Evolutionary conservation across 495 filamentous ascomycete genomes (phyloP).

Genomic region (Rhizodiscina lignyota): DNA sequence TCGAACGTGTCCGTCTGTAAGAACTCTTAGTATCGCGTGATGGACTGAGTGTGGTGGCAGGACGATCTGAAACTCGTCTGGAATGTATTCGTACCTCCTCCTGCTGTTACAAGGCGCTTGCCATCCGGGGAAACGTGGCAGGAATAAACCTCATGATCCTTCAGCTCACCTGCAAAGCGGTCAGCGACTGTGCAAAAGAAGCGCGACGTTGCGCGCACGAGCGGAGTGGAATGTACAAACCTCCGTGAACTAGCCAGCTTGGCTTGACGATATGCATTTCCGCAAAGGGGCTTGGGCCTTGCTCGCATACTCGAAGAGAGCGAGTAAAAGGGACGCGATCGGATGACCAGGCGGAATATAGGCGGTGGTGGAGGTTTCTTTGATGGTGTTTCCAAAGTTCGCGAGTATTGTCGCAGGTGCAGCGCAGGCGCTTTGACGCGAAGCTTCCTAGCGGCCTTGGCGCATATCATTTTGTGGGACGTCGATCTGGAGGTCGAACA

Average conservation of each 20-base stretch:
- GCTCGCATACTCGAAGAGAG: no score
- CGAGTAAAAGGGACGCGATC: no score
- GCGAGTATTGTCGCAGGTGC: no score
- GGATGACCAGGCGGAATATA: no score
- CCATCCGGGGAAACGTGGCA: slow-evolving; percentile 95
- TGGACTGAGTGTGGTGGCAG: not conserved
- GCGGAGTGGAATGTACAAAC: slow-evolving; percentile 26
- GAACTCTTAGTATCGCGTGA: slow-evolving; percentile 10
- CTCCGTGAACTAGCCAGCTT: slow-evolving; percentile 81
- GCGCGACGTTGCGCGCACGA: not conserved
- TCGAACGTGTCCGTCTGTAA: slow-evolving; percentile 79
- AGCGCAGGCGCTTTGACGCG: no score
- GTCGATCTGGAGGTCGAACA: no score
- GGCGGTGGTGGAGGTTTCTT: no score
- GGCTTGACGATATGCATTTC: slow-evolving; percentile 84
- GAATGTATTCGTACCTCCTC: slow-evolving; percentile 50
- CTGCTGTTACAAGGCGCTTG: slow-evolving; percentile 75
- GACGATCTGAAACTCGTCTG: not conserved
- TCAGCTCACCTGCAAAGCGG: slow-evolving; percentile 56
- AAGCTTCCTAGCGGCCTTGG: no score
- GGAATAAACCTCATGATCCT: slow-evolving; percentile 94
- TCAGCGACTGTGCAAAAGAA: not conserved
- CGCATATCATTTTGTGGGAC: no score
- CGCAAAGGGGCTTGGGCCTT: no score
- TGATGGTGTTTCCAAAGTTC: no score